Evolutionary conservation across 148 eudicot genomes (phyloP), one percentile per base, ranked within the genome.

Genomic region (Suaeda aralocaspica): DNA sequence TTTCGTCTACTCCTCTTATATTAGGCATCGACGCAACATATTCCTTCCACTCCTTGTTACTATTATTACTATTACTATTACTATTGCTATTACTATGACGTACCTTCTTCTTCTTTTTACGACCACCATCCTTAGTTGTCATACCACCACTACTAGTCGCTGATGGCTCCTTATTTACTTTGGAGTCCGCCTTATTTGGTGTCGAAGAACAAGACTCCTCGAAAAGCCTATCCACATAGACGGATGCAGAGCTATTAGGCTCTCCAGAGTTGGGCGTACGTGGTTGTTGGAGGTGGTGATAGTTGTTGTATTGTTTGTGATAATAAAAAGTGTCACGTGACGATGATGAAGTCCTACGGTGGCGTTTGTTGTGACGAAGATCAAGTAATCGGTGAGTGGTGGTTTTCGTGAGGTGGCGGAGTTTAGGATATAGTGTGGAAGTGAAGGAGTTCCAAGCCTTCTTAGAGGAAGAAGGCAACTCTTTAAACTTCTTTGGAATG

Each of bases 381-480:
- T 64, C 39, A 21, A 45, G 63, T 36, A 61, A 57, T 67, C 65
- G 76, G 22, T 36, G 72, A 50, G 75, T 66, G 62, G 75, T 67
- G 58, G 72, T 25, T 28, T 10, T 69, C 10, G 69, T 72, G 72
- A 76, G 66, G 45, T 74, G 59, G 36, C 34, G 73, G 39, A 86
- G 51, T 51, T 71, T 82, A 9, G 88, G 70, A 55, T 68, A 76
- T 34, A 85, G 33, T n/a, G 71, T 74, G 59, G 71, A 71, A 28
- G 78, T 84, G 77, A 88, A 71, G 78, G 85, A 81, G 51, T 74
- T 81, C 85, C 88, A 88, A 74, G 83, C 87, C 68, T 81, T 84
- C 63, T 71, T 85, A 56, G 87, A 76, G 42, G 75, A 65, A 18
- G 72, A 77, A 77, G 84, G 83, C 21, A 61, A 34, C 22, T 66